phyloP scores from a whole-genome alignment of 257 asterid genomes.

The Solanum piurae region DNA sequence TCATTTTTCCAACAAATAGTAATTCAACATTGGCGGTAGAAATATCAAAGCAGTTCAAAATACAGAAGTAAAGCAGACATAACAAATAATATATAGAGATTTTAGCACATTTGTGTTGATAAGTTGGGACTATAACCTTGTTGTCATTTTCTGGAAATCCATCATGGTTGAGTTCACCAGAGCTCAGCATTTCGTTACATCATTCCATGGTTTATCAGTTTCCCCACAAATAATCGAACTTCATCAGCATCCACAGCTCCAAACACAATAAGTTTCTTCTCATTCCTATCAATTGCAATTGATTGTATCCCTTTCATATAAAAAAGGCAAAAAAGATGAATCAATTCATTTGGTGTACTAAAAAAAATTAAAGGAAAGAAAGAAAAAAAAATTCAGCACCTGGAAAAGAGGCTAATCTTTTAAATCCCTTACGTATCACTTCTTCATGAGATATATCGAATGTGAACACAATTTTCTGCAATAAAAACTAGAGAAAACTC shows the following conservation, averaged over 20 bases:
- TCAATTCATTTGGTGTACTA: background rate
- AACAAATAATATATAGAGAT: too few species aligned
- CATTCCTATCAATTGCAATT: fast-evolving
- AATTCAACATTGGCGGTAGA: too few species aligned
- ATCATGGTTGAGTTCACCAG: background rate
- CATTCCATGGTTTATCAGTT: background rate
- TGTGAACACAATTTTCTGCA: background rate
- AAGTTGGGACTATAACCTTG: background rate
- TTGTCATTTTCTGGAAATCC: background rate
- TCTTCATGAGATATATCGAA: too few species aligned
- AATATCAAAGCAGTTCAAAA: too few species aligned
- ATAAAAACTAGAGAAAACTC: background rate
- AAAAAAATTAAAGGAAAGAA: background rate
- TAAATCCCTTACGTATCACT: too few species aligned
- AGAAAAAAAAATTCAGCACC: background rate
- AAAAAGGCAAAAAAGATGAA: background rate
- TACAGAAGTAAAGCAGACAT: too few species aligned
- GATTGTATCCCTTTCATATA: background rate
- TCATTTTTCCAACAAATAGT: too few species aligned
- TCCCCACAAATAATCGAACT: background rate
- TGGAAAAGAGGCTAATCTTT: background rate
- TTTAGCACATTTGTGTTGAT: too few species aligned
- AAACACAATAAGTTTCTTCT: fast-evolving
- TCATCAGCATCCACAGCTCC: too few species aligned
- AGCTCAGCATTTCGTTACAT: background rate